These are phyloP conservation scores for Colletotrichum lindemuthianum DNA, from an alignment of 2,329 filamentous ascomycete species.

Conservation along the genomic window DNA sequence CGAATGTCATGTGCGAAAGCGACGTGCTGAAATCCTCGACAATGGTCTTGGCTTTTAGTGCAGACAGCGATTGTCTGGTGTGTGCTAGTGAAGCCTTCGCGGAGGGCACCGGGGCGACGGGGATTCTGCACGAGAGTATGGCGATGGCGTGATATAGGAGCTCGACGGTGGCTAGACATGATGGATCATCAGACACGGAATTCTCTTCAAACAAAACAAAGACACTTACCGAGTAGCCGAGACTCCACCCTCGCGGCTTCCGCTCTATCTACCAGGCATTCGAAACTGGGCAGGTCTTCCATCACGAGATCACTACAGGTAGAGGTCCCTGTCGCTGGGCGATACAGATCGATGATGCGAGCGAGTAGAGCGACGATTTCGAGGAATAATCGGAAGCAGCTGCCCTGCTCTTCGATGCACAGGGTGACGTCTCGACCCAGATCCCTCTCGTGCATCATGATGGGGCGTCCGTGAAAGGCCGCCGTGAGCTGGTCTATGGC, in stretches of 20 bases:
- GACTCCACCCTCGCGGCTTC: constrained; percentile 35
- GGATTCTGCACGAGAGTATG: constrained; percentile 37
- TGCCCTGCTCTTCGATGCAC: constrained; percentile 37
- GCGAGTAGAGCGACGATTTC: constrained; percentile 38
- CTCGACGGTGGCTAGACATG: constrained; percentile 34
- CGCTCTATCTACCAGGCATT: constrained; percentile 16
- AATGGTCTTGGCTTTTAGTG: constrained; percentile 37
- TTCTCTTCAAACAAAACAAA: too few relatives aligned
- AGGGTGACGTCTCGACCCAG: constrained; percentile 37
- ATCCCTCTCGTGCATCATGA: constrained; percentile 39
- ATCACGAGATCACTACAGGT: constrained; percentile 20
- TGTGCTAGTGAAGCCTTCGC: constrained; percentile 29
- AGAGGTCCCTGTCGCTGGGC: constrained; percentile 30
- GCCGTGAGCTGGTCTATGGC: constrained; percentile 40
- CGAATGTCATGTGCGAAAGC: constrained; percentile 39
- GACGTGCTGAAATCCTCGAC: constrained; percentile 37
- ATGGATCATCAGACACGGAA: constrained; percentile 11
- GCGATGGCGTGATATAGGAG: constrained; percentile 39
- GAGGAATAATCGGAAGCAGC: constrained; percentile 39
- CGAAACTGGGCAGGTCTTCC: constrained; percentile 26
- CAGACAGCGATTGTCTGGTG: constrained; percentile 37
- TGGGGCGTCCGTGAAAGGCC: constrained; percentile 39
- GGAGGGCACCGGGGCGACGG: constrained; percentile 24
- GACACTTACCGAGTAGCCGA: constrained; percentile 36
- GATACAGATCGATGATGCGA: constrained; percentile 39